Evolutionary conservation across 2,329 filamentous ascomycete species (phyloP).

Genomic region (Pseudocercospora crystallina): DNA sequence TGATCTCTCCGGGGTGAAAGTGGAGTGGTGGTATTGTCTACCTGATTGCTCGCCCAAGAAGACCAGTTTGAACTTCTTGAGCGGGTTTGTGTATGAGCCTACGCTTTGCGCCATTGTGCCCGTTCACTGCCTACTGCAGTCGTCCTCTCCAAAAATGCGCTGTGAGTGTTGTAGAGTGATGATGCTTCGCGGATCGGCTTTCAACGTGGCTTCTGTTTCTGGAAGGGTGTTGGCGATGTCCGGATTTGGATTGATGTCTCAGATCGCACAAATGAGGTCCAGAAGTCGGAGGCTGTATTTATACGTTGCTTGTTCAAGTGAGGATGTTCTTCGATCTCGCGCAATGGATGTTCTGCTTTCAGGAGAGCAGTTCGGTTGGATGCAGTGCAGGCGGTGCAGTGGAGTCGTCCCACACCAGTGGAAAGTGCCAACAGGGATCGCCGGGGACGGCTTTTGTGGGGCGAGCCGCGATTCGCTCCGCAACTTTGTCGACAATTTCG

Average conservation of each 20-base stretch:
- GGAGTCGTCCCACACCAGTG: not conserved
- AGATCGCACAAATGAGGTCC: not conserved
- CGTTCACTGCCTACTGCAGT: constrained; percentile 1
- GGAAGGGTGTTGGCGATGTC: constrained; percentile 2
- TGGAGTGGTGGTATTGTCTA: constrained; percentile 50
- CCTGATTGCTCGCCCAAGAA: constrained; percentile 98
- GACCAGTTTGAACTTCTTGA: constrained; percentile 99
- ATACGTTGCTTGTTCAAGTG: not conserved
- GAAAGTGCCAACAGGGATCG: not conserved
- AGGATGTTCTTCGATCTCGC: not conserved
- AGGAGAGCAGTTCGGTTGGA: too few species aligned
- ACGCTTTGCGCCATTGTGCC: constrained; percentile 74
- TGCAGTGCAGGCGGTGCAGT: too few species aligned
- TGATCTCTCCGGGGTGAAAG: not conserved
- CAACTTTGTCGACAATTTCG: not conserved
- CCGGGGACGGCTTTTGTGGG: not conserved
- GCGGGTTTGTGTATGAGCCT: constrained; percentile 93
- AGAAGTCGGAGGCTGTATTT: too few species aligned
- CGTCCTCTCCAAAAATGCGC: not conserved
- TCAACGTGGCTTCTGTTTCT: not conserved
- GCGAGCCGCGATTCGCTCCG: not conserved
- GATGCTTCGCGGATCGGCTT: not conserved
- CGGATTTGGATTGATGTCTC: constrained; percentile 9
- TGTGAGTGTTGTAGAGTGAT: constrained; percentile 1
- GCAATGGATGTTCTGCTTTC: too few species aligned